These are phyloP conservation scores for Smittium culicis DNA, from an alignment of 371 early-diverging fungal species.

Conservation along the genomic window DNA sequence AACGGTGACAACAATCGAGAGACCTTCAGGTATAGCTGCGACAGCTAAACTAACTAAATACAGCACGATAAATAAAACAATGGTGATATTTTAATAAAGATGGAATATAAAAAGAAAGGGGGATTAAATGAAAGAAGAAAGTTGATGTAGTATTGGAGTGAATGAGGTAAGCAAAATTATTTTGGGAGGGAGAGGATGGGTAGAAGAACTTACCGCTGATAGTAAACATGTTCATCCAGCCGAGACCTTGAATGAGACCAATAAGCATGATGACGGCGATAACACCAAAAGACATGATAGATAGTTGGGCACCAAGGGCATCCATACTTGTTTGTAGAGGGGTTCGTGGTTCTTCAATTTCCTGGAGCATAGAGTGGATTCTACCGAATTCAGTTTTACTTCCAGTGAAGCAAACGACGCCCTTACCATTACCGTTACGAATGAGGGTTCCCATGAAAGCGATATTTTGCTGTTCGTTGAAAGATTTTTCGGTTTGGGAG, in stretches of 20 bases:
- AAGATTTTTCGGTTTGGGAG: slow-evolving; percentile 61
- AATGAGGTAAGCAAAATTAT: slow-evolving; percentile 44
- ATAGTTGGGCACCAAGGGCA: slow-evolving; percentile 91
- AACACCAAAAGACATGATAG: slow-evolving; percentile 66
- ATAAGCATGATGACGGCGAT: slow-evolving; percentile 80
- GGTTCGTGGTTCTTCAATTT: slow-evolving; percentile 77
- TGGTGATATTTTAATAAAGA: slow-evolving; percentile 82
- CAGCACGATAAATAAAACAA: slow-evolving; percentile 88
- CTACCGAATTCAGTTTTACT: slow-evolving; percentile 80
- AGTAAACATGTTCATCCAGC: slow-evolving; percentile 90
- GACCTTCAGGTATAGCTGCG: slow-evolving; percentile 97
- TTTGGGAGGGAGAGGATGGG: slow-evolving; percentile 82
- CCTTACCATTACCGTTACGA: slow-evolving; percentile 77
- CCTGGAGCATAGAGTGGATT: slow-evolving; percentile 74
- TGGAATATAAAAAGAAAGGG: no score
- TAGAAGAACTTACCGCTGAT: slow-evolving; percentile 59
- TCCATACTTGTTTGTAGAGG: slow-evolving; percentile 89
- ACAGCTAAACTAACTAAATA: slow-evolving; percentile 97
- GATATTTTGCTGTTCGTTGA: slow-evolving; percentile 81
- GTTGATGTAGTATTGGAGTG: no score
- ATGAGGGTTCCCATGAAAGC: slow-evolving; percentile 92
- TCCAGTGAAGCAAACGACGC: slow-evolving; percentile 82
- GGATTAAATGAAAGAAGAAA: no score
- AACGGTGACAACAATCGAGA: slow-evolving; percentile 70
- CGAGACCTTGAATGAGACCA: slow-evolving; percentile 73